Conservation (phyloP, 371 early-diverging fungal species). For the Entomophthora muscae region DNA sequence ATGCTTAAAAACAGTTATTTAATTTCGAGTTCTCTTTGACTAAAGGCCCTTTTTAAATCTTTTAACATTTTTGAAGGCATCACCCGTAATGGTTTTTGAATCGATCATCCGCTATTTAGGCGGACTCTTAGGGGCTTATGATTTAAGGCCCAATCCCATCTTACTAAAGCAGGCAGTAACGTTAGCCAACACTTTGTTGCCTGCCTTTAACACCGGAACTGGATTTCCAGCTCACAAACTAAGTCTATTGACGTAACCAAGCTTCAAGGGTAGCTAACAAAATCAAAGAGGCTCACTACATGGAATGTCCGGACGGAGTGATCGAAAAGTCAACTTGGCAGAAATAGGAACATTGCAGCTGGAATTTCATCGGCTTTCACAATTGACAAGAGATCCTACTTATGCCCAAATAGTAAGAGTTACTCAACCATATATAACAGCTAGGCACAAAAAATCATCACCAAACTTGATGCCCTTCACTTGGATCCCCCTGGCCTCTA, state of each 20-base stretch:
- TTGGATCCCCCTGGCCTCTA: slow-evolving; percentile 2
- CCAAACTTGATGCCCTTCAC: background rate
- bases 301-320: background rate
- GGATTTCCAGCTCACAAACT: slow-evolving; percentile 31
- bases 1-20: too few species aligned
- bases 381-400: slow-evolving; percentile 40
- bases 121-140: slow-evolving; percentile 37
- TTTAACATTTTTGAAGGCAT: too few species aligned
- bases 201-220: slow-evolving; percentile 36
- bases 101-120: slow-evolving; percentile 59
- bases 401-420: slow-evolving; percentile 23
- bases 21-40: too few species aligned
- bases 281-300: background rate
- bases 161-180: slow-evolving; percentile 26
- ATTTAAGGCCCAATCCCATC: slow-evolving; percentile 18
- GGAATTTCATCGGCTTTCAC: slow-evolving; percentile 64
- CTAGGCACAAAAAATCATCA: slow-evolving; percentile 5
- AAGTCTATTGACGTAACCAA: slow-evolving; percentile 9
- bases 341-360: slow-evolving; percentile 74
- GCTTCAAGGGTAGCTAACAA: background rate
- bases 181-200: slow-evolving; percentile 27
- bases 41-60: background rate
- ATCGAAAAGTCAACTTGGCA: slow-evolving; percentile 28
- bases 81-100: slow-evolving; percentile 36
- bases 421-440: background rate